phyloP scores from a whole-genome alignment of 805 yeast species.

The Candida silvatica region DNA sequence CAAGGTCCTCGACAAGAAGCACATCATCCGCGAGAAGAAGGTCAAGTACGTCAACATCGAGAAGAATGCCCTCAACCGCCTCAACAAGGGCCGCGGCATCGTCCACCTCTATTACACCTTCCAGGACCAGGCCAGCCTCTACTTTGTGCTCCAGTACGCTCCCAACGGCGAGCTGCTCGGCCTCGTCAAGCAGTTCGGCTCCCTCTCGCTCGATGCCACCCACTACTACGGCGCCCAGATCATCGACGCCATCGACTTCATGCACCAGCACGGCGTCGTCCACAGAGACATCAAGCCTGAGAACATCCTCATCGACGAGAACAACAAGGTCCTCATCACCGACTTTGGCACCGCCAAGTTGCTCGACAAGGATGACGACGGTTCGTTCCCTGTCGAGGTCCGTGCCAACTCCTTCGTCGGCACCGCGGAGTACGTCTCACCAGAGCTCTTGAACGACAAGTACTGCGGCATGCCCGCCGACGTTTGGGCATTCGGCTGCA shows the following conservation, averaged over 20 bases:
- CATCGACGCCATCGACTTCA: constrained; percentile 60
- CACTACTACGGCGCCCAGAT: constrained; percentile 67
- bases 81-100: constrained; percentile 47
- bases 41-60: constrained; percentile 81
- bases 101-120: constrained; percentile 68
- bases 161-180: constrained; percentile 69
- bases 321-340: constrained; percentile 58
- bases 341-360: constrained; percentile 83
- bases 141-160: constrained; percentile 73
- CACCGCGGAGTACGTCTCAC: constrained; percentile 78
- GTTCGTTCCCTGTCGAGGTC: constrained; percentile 50
- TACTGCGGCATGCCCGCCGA: constrained; percentile 56
- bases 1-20: constrained; percentile 67
- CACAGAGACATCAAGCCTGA: constrained; percentile 85
- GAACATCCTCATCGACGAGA: constrained; percentile 57
- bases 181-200: constrained; percentile 59
- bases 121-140: constrained; percentile 66
- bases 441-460: constrained; percentile 68
- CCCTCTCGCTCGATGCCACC: constrained; percentile 61
- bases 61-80: constrained; percentile 66
- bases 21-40: constrained; percentile 72
- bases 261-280: constrained; percentile 69
- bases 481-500: constrained; percentile 56
- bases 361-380: constrained; percentile 45
- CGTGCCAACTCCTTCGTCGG: constrained; percentile 80